phyloP scores from a whole-genome alignment of 1,284 basidiomycete genomes.

The Sanghuangporus sanghuang region DNA sequence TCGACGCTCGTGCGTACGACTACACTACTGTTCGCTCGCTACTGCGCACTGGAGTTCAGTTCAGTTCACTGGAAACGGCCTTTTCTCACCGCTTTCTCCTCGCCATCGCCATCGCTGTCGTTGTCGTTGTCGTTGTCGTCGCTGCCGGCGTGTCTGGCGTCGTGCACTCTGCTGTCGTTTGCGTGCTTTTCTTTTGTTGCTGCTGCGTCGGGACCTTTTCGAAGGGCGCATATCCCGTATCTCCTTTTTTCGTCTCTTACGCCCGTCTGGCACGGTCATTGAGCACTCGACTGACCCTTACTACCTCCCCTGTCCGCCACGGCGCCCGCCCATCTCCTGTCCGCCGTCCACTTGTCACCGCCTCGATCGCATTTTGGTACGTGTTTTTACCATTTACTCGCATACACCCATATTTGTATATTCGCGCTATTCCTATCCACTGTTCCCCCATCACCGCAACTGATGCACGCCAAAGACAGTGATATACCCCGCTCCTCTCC shows the following conservation, averaged over 20 bases:
- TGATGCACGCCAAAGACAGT: background rate
- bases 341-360: background rate
- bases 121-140: background rate
- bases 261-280: constrained; percentile 13
- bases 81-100: background rate
- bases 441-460: background rate
- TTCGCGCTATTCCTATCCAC: background rate
- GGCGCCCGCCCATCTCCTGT: background rate
- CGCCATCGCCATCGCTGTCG: background rate
- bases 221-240: background rate
- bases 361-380: background rate
- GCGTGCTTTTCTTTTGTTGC: background rate
- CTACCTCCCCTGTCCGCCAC: background rate
- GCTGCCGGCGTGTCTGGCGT: background rate
- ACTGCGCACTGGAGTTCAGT: background rate
- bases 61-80: background rate
- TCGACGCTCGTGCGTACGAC: background rate
- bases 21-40: too few relatives aligned
- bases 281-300: background rate
- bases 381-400: background rate
- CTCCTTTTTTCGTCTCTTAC: constrained; percentile 3
- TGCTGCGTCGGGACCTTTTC: background rate
- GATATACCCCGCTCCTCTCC: background rate
- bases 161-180: background rate
- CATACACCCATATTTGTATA: constrained; percentile 1